Base-by-base conservation (phyloP, 2,329 filamentous ascomycete species). In the Cytospora piceae region DNA sequence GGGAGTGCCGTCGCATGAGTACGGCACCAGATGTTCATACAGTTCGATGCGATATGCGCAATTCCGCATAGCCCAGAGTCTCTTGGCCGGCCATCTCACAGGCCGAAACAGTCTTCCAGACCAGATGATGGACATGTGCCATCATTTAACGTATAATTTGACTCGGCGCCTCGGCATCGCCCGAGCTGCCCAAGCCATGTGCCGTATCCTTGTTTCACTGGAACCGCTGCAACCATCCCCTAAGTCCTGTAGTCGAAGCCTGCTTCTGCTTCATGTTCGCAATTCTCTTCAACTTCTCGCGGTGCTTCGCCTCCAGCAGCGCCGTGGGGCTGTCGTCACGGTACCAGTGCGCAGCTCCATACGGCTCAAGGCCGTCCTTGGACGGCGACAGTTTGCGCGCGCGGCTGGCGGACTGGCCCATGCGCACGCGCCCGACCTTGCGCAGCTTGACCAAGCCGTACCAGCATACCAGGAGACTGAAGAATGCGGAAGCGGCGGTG, bases 381-480 rank as follows among this genome's bases (percentile, higher is more conserved):
- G 56, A 46, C 34, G 12, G 20, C 2, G 46, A 39, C 8, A 37
- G 31, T 52, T 63, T 64, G 54, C 67, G 67, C n/a, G 49, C 46
- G 39, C 56, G 54, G 29, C 20, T 52, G 15, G 63, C 29, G 39
- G 66, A 53, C 53, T 68, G 64, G 37, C 56, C 59, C 93, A 97
- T 97, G 74, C 90, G 92, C 69, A 97, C 88, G 68, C 93, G 86
- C 80, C 96, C 93, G 31, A 97, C 91, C 74, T 90, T 91, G 70
- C 92, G 88, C 69, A 99, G 84, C 77, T 93, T 96, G 61, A 85
- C 83, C 57, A 98, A 83, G 6, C 95, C 94, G 77, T 94, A 97
- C 72, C 87, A 85, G 79, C 91, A 94, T 60, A 97, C 91, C 11
- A 94, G 72, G 63, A 89, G 84, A 17, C 92, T 92, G 76, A 94